These are phyloP conservation scores for Pythium angustatum DNA, from an alignment of 352 stramenopile genomes.

Conservation along the genomic window DNA sequence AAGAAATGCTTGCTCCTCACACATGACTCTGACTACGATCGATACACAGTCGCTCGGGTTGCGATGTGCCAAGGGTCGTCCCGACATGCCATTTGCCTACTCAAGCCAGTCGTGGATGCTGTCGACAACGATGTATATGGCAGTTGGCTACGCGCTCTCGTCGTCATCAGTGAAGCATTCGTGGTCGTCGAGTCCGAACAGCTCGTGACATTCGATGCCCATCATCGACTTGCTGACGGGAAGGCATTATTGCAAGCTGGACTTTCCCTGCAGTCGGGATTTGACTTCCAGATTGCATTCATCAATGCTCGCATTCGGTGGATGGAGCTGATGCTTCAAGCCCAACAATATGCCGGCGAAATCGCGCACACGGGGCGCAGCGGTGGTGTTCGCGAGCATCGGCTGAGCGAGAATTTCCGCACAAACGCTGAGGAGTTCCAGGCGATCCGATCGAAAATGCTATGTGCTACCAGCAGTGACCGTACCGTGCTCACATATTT, in stretches of 20 bases:
- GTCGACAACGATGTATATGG: conserved; percentile 48
- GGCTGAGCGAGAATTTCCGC: background rate
- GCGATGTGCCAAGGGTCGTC: conserved; percentile 44
- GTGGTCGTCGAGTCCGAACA: conserved; percentile 19
- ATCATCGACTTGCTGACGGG: conserved; percentile 17
- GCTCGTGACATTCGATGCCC: background rate
- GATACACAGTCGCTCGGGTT: conserved; percentile 48
- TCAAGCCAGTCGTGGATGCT: conserved; percentile 28
- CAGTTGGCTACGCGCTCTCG: conserved; percentile 44
- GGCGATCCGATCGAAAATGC: conserved; percentile 10
- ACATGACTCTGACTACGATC: conserved; percentile 39
- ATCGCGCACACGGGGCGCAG: conserved; percentile 31
- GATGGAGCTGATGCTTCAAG: conserved; percentile 43
- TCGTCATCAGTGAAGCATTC: conserved; percentile 38
- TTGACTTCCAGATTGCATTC: conserved; percentile 46
- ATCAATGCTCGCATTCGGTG: conserved; percentile 41
- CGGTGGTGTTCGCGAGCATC: background rate
- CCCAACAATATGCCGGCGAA: conserved; percentile 49
- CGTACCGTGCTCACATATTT: background rate
- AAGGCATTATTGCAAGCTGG: conserved; percentile 39
- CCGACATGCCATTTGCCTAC: conserved; percentile 28
- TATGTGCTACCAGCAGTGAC: background rate
- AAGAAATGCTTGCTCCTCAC: conserved; percentile 5
- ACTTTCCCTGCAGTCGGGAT: conserved; percentile 39
- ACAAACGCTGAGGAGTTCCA: background rate